phyloP scores from a whole-genome alignment of 176 grass and related monocot species.

The Aegilops sharonensis region DNA sequence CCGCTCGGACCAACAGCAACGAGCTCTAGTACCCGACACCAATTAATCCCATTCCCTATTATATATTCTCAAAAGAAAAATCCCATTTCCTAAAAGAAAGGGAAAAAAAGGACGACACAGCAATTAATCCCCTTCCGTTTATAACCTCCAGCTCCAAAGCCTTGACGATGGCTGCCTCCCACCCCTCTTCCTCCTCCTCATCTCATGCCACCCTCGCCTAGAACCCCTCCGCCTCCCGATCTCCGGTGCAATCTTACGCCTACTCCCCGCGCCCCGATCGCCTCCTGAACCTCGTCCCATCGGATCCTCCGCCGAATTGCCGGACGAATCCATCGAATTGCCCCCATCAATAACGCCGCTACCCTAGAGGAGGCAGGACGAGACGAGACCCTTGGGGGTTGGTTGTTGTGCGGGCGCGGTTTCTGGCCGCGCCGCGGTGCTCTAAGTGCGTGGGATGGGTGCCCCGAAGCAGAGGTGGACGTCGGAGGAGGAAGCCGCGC shows the following conservation, averaged over 20 bases:
- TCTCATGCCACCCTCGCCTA: constrained; percentile 38
- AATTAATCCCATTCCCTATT: constrained; percentile 19
- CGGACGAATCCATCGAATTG: constrained; percentile 23
- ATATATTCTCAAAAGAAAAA: not conserved
- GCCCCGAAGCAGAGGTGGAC: constrained; percentile 97
- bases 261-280: not conserved
- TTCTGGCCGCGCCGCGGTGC: not conserved
- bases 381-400: not conserved
- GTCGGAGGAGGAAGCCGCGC: constrained; percentile 77
- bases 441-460: constrained; percentile 47
- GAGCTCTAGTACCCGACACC: not conserved
- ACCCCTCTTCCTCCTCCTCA: constrained; percentile 9
- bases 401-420: not conserved
- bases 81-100: not conserved
- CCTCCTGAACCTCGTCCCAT: not conserved
- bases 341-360: constrained; percentile 5
- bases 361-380: not conserved
- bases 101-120: not conserved
- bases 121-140: constrained; percentile 29
- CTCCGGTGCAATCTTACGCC: constrained; percentile 15
- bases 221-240: constrained; percentile 26
- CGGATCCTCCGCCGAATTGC: constrained; percentile 14
- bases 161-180: constrained; percentile 17
- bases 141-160: constrained; percentile 16
- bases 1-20: not conserved